These are phyloP conservation scores for Globisporangium recalcitrans DNA, from an alignment of 352 stramenopile genomes.

Conservation along the genomic window DNA sequence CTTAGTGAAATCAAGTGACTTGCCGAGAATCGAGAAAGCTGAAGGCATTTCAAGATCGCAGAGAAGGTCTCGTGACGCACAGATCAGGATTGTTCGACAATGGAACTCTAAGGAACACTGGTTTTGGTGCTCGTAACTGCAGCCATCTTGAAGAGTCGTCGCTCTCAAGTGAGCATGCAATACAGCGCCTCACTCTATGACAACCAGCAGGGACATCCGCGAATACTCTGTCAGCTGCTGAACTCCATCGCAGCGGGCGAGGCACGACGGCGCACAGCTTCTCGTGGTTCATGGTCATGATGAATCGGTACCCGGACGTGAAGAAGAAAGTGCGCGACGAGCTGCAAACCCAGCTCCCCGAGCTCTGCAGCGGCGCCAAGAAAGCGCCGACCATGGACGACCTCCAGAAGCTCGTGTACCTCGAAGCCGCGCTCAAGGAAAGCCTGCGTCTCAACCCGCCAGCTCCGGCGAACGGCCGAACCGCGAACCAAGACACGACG, in stretches of 20 bases:
- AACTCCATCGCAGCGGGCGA: conserved; percentile 65
- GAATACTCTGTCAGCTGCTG: too few relatives aligned
- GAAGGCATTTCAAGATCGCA: too few relatives aligned
- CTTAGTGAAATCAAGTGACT: too few relatives aligned
- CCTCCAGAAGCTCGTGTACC: conserved; percentile 48
- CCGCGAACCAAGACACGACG: conserved; percentile 38
- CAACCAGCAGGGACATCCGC: too few relatives aligned
- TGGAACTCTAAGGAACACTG: background rate
- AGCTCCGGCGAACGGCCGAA: conserved; percentile 45
- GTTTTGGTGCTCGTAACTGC: background rate
- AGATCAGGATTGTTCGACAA: background rate
- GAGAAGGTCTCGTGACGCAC: too few relatives aligned
- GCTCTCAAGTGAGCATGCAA: too few relatives aligned
- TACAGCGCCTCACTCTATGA: too few relatives aligned
- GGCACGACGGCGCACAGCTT: conserved; percentile 63
- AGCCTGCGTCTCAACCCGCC: conserved; percentile 62
- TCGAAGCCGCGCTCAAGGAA: conserved; percentile 60
- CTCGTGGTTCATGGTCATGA: conserved; percentile 69
- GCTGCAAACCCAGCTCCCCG: conserved; percentile 30
- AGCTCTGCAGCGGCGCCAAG: conserved; percentile 23
- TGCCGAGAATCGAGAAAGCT: too few relatives aligned
- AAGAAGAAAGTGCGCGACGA: conserved; percentile 46
- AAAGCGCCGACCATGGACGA: conserved; percentile 33
- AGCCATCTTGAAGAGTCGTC: conserved; percentile 34
- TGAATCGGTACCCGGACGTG: conserved; percentile 51